Conservation (phyloP, 441 rosid genomes). For the Macaranga tanarius region DNA sequence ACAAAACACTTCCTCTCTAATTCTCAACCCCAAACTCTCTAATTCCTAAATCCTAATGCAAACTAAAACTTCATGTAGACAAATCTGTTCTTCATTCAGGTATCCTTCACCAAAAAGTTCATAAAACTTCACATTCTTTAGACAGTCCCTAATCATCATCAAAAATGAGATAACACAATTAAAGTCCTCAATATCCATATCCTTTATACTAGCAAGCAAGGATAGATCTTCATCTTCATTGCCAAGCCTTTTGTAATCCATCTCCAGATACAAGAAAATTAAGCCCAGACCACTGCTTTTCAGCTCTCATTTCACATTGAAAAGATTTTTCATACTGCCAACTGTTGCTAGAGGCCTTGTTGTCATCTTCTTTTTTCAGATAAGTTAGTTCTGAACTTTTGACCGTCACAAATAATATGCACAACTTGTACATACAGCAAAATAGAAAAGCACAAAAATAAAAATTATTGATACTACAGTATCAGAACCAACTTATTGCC, state of each 20-base stretch:
- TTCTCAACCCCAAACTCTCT: not conserved
- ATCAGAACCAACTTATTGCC: not conserved
- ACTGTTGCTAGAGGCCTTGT: not conserved
- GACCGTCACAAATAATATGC: not conserved
- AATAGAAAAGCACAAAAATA: not conserved
- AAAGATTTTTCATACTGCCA: not conserved
- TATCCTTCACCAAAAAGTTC: not conserved
- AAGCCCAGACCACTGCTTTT: not conserved
- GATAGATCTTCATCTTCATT: not conserved
- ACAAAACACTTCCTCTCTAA: not conserved
- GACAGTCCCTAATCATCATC: not conserved
- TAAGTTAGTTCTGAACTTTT: not conserved
- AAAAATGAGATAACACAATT: not conserved
- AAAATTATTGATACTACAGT: not conserved
- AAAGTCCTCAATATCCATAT: not conserved
- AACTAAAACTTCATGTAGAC: not conserved
- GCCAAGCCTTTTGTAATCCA: not conserved
- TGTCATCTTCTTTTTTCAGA: not conserved
- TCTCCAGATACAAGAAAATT: conserved; percentile 1
- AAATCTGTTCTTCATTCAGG: not conserved
- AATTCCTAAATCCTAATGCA: not conserved
- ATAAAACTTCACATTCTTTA: not conserved
- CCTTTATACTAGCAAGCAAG: not conserved
- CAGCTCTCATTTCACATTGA: not conserved
- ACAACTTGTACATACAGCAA: not conserved